Evolutionary conservation across 805 yeast genomes (phyloP), one percentile per base, ranked within the genome.

Genomic region (Ogataea ganodermae): DNA sequence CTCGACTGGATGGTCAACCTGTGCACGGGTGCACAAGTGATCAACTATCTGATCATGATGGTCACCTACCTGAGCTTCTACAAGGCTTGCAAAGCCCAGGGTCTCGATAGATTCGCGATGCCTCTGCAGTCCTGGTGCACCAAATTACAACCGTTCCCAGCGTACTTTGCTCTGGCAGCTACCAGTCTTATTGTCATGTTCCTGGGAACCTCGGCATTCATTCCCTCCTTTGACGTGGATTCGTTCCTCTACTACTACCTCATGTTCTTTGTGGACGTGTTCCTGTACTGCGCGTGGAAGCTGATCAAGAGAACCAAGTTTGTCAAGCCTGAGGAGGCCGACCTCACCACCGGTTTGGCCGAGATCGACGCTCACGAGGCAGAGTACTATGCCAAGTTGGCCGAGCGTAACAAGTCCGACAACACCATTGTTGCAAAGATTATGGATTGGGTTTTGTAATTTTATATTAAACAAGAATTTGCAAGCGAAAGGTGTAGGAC

Each of bases 51-150:
- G 30, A 50, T 55, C 42, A 66, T 66, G 70, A 60, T 61, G 61
- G 67, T 77, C 41, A 79, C 86, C 17, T 87, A 81, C 59, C 53
- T 83, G 23, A 74, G 81, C 42, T 88, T 85, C 67, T 78, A 80
- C 64, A 74, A 76, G 49, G 90, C 86, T 1, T 76, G 83, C 57
- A 62, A 69, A 42, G 80, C 72, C 1, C 89, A 86, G 57, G 74
- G 75, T 14, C 53, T 79, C 18, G 77, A 72, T 63, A 73, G 80
- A 44, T 52, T 48, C 35, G 62, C 61, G 1, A 42, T 63, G 50
- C 79, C 83, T 5, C 77, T 76, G 63, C 72, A 66, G 46, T 73
- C 83, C 3, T 77, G 79, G 78, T 67, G 70, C 50, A 62, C 68
- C 9, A 64, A 70, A n/a, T 72, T 76, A 44, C 70, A 66, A 46